Base-by-base conservation (phyloP, 306 rosid genomes). In the Hippophae gyantsensis region DNA sequence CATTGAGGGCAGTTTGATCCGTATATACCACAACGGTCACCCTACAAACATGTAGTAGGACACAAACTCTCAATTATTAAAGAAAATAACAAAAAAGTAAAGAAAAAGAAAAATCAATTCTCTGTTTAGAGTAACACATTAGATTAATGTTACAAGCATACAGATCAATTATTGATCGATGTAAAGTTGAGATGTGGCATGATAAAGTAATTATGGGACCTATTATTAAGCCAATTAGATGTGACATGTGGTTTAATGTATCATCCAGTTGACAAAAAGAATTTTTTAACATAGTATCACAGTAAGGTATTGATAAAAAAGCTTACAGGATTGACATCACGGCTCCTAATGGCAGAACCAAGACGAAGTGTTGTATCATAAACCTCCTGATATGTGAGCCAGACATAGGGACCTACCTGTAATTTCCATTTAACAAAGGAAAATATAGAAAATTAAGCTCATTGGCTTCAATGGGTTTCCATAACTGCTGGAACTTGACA, bases 1-100 rank as follows among this genome's bases (percentile, higher is more conserved):
- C 97, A 89, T 64, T 82, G 82, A 8, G 97, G 87, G 51, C 89
- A 86, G 61, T 89, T 89, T 51, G 95, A 74, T 1, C 97, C 97
- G 53, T 67, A 84, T 55, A 86, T 89, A 54, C 97, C 97, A 67
- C 97, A 89, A 54, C 85, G 84, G 67, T 81, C 86, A 40, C 97
- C 95, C 97, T 92, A 60, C 47, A 51, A 26, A 69, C 43, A 66
- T 44, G 6, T 14, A 41, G 60, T 63, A 48, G 40, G 7, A 54
- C 0, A 13, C 12, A 49, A 13, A 49, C 6, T 48, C 10, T 9
- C n/a, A 42, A 27, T 27, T 60, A 10, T n/a, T 25, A 12, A 42
- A 1, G 4, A 10, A 25, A 44, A 18, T 13, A 26, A n/a, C 40
- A 23, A 43, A 45, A 13, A 5, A 11, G 5, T 5, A 6, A 8